Evolutionary conservation across 1,284 basidiomycete species (phyloP), one percentile per base, ranked within the genome.

Genomic region (Austroboletus rostrupii): DNA sequence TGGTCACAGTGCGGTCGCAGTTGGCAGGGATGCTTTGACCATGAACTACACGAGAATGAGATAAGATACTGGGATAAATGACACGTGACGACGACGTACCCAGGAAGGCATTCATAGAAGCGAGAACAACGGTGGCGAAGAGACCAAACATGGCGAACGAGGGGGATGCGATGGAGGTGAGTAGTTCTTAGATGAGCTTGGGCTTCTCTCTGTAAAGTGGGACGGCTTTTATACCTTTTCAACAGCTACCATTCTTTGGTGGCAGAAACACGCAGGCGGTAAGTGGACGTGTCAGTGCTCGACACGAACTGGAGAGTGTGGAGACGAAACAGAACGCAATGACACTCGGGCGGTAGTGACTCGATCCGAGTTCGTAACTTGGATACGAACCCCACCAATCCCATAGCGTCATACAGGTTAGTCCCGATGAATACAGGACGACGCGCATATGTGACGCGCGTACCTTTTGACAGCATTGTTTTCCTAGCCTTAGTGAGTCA

Each of bases 1-100:
- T 70, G 9, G 70, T 73, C 48, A 72, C 72, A 40, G 49, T 66
- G 33, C 73, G 72, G 17, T 71, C 64, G 55, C 76, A 79, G 41
- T 51, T 45, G 32, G 60, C 36, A 20, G 62, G 62, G 28, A 67
- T 43, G 7, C 44, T 21, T 16, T 49, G 53, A 19, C 41, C 62
- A 64, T 50, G 54, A 21, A 41, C 61, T 65, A 31, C 20, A 23
- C 26, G 9, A 26, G 9, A 37, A 16, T 49, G 20, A 48, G 40
- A 47, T 21, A 35, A 48, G 40, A 47, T 21, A 35, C 31, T 38
- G 40, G 20, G 6, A 3, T 5, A 12, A 32, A 19, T 19, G 14
- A 23, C 32, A 14, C 16, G n/a, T 13, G 19, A 37, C 17, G 14
- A 11, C n/a, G 20, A 46, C 65, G 21, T 21, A 66, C 61, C 48